Conservation (phyloP, 2,329 filamentous ascomycete species). For the Helotiales sp. region DNA sequence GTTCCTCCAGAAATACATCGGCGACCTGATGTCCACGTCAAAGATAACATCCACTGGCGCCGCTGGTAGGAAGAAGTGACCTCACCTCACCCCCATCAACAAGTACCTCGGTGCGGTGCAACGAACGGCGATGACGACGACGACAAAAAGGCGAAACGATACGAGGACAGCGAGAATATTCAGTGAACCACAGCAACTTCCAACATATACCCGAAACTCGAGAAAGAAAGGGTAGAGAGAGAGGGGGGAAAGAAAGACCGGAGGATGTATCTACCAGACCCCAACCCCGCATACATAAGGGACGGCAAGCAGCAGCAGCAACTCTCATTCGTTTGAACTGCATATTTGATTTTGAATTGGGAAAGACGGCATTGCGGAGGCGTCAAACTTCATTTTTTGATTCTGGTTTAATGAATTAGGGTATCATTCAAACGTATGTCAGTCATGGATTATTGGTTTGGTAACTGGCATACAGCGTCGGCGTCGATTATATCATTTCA, state of each 20-base stretch:
- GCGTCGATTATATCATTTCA: conserved; percentile 25
- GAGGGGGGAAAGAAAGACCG: too few relatives aligned
- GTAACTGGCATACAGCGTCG: conserved; percentile 26
- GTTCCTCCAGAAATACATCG: conserved; percentile 97
- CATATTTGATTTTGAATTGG: neutral
- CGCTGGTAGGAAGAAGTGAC: conserved; percentile 31
- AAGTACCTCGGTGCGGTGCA: too few relatives aligned
- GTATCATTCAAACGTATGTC: neutral
- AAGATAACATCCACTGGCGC: conserved; percentile 60
- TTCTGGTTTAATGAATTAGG: neutral
- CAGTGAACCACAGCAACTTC: neutral
- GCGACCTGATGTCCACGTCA: conserved; percentile 87
- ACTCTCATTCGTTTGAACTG: too few relatives aligned
- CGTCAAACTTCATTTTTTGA: conserved; percentile 13
- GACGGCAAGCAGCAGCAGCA: too few relatives aligned
- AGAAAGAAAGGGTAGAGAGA: neutral
- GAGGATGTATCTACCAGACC: too few relatives aligned
- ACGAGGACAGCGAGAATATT: too few relatives aligned
- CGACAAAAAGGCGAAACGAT: too few relatives aligned
- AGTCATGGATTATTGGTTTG: conserved; percentile 6
- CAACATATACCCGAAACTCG: neutral
- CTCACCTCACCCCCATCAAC: neutral
- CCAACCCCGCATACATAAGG: too few relatives aligned
- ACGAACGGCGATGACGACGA: too few relatives aligned
- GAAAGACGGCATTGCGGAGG: conserved; percentile 21